Evolutionary conservation across 441 rosid species (phyloP).

Genomic region (Euphorbia schlechtendalii): DNA sequence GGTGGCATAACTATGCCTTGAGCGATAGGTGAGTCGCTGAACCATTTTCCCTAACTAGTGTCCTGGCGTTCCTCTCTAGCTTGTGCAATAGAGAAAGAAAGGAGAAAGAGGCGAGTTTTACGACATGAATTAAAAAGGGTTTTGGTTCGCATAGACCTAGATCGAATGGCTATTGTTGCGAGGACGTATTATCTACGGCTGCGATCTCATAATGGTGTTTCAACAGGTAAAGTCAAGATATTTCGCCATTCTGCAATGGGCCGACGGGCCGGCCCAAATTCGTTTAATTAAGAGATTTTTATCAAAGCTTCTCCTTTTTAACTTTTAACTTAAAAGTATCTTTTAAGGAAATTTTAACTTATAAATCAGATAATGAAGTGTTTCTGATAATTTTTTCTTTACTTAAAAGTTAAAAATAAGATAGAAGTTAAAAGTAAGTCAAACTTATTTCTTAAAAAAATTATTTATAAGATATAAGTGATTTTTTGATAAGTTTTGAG

Average conservation of each 20-base stretch:
- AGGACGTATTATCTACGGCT: slow-evolving; percentile 10
- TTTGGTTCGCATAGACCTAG: slow-evolving; percentile 26
- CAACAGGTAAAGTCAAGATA: too few species aligned
- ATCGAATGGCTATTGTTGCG: slow-evolving; percentile 25
- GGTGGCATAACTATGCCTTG: slow-evolving; percentile 86
- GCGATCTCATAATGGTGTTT: neutral
- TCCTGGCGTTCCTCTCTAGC: neutral
- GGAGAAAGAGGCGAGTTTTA: neutral
- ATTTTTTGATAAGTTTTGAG: too few species aligned
- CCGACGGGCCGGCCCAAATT: neutral
- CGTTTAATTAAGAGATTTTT: too few species aligned
- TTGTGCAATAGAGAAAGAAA: neutral
- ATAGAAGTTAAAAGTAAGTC: too few species aligned
- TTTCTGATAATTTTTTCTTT: too few species aligned
- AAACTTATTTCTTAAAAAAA: too few species aligned
- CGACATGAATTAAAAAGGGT: neutral
- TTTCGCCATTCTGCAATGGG: neutral
- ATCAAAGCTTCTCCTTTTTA: too few species aligned
- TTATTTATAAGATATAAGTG: too few species aligned
- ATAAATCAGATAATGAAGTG: too few species aligned
- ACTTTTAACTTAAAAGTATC: too few species aligned
- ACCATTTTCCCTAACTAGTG: slow-evolving; percentile 44
- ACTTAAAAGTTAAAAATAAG: too few species aligned
- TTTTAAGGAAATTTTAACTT: too few species aligned
- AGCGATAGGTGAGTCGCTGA: slow-evolving; percentile 75